phyloP scores from a whole-genome alignment of 2,329 filamentous ascomycete species.

The Aspergillus sp. region DNA sequence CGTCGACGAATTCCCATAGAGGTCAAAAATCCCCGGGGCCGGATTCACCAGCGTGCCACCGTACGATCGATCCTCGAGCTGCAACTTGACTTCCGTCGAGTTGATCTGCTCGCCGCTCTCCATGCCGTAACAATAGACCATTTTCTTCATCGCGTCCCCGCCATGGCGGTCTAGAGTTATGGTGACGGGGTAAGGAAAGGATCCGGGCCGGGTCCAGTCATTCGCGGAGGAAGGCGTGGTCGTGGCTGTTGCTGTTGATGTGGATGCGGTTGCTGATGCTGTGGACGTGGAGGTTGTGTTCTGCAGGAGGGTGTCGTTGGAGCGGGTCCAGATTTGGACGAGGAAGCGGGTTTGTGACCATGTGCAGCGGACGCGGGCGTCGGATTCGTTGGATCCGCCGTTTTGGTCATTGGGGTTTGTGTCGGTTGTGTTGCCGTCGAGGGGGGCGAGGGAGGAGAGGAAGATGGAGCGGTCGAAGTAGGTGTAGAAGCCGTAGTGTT shows the following conservation, averaged over 20 bases:
- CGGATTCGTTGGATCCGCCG: slow-evolving; percentile 51
- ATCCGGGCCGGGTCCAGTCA: slow-evolving; percentile 55
- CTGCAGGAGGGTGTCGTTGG: slow-evolving; percentile 35
- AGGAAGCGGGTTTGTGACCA: slow-evolving; percentile 64
- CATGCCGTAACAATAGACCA: slow-evolving; percentile 63
- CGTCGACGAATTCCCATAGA: slow-evolving; percentile 4
- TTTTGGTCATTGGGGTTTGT: slow-evolving; percentile 37
- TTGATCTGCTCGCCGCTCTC: slow-evolving; percentile 52
- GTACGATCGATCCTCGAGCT: slow-evolving; percentile 55
- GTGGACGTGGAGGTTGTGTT: slow-evolving; percentile 12
- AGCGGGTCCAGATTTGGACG: slow-evolving; percentile 64
- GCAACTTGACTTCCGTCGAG: slow-evolving; percentile 47
- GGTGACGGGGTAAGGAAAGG: slow-evolving; percentile 63
- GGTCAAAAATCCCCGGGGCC: slow-evolving; percentile 48
- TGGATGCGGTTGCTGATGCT: slow-evolving; percentile 14
- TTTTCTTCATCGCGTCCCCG: slow-evolving; percentile 55
- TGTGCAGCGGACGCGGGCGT: slow-evolving; percentile 56
- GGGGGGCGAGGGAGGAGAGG: slow-evolving; percentile 60
- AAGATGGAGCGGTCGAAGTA: slow-evolving; percentile 90
- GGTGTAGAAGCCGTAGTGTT: slow-evolving; percentile 92
- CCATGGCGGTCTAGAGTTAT: slow-evolving; percentile 64
- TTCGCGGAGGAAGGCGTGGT: slow-evolving; percentile 39
- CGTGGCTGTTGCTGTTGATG: slow-evolving; percentile 22
- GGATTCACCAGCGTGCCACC: slow-evolving; percentile 56
- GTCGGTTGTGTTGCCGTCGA: slow-evolving; percentile 51